Percentiles rank a stretch among this genome's conserved stretches.
These are phyloP conservation scores for Kentomonas sorsogonicus DNA, from an alignment of 208 protist genomes.

Conservation along the genomic window DNA sequence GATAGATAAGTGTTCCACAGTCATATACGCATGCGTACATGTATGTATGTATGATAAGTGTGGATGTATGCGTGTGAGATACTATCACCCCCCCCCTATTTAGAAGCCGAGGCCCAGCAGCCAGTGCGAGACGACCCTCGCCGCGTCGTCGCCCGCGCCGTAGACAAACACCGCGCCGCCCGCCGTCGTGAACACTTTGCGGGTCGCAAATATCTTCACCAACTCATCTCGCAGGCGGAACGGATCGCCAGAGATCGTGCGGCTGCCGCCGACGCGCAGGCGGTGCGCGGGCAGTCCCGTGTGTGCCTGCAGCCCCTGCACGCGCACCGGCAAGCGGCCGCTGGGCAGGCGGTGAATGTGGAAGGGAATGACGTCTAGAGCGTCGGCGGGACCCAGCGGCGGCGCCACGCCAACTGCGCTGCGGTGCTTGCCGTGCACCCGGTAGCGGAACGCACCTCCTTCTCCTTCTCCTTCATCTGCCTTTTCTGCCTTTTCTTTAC, in stretches of 20 bases:
- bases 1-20: neutral
- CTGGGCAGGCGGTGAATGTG: slow-evolving; percentile 80
- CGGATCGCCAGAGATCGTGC: slow-evolving; percentile 70
- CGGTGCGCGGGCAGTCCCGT: slow-evolving; percentile 76
- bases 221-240: slow-evolving; percentile 87
- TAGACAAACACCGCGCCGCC: slow-evolving; percentile 72
- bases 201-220: slow-evolving; percentile 88
- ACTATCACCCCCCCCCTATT: too few species aligned
- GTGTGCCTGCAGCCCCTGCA: slow-evolving; percentile 64
- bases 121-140: slow-evolving; percentile 77
- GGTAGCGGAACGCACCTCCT: slow-evolving; percentile 22
- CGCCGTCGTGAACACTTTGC: slow-evolving; percentile 79
- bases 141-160: slow-evolving; percentile 72
- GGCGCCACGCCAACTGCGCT: slow-evolving; percentile 67
- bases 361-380: slow-evolving; percentile 73
- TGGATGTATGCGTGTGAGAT: too few species aligned
- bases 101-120: slow-evolving; percentile 82
- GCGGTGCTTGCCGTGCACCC: slow-evolving; percentile 35
- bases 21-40: neutral
- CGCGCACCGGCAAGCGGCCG: slow-evolving; percentile 61
- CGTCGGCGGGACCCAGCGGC: slow-evolving; percentile 72
- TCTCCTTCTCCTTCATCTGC: neutral
- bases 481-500: neutral
- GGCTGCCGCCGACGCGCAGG: slow-evolving; percentile 59
- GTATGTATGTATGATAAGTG: neutral